Base-by-base conservation (phyloP, 306 rosid genomes). In the Lithocarpus polystachyus region DNA sequence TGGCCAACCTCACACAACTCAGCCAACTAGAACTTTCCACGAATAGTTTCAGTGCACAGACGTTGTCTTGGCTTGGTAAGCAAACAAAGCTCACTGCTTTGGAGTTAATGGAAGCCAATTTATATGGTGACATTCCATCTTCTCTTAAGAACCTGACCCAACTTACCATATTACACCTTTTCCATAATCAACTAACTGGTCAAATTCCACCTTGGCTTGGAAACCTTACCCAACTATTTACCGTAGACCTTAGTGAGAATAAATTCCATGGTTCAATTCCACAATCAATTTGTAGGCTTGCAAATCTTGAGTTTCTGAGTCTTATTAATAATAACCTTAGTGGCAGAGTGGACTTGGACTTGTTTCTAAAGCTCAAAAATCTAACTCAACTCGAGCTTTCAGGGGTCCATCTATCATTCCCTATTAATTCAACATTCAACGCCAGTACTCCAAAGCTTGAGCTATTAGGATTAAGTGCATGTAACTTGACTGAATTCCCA, bases 371-470 rank as follows among this genome's bases (percentile, higher is more conserved):
- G 4, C 65, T 23, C 18, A 9, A 4, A 59, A 59, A 22, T 0
- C 31, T 59, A 1, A 0, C 0, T 3, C 0, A 0, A 0, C 1
- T 59, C 17, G 0, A 10, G 4, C 15, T 59, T 20, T 59, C 31
- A 3, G 1, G 1, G 0, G 4, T 20, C 31, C 23, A 59, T 11
- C 1, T 23, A 8, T 22, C 31, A 59, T 59, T 23, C 15, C 65
- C 23, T 12, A 59, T 14, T 10, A 59, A 23, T 4, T 26, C 31
- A 2, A 59, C 15, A 9, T 9, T 5, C 31, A 59, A 23, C 18
- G 1, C 3, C 4, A 59, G 15, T 59, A 0, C 11, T 10, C 3
- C 18, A 23, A 59, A 59, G 23, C 23, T 57, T 10, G 0, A 10
- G 0, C 0, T 3, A 0, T 23, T 20, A 57, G 12, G 0, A 7